phyloP scores from a whole-genome alignment of 2,329 filamentous ascomycete species.

The Epichloe scottii region DNA sequence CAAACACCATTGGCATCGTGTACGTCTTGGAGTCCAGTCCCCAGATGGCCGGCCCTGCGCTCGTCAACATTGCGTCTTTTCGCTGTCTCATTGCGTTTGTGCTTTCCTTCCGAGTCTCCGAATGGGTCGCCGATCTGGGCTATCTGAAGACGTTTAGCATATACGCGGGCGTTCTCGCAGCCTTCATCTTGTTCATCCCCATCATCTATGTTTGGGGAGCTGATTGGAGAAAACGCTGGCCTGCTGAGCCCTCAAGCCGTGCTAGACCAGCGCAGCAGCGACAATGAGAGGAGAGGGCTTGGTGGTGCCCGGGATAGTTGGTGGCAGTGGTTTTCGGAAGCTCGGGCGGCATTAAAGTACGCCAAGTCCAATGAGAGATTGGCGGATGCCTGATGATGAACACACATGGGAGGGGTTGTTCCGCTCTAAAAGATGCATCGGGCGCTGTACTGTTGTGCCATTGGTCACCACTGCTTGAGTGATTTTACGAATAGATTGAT shows the following conservation, averaged over 20 bases:
- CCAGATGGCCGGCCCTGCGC: background rate
- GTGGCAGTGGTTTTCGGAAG: too few relatives aligned
- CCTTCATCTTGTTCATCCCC: background rate
- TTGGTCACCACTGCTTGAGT: too few relatives aligned
- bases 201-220: background rate
- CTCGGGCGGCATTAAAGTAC: too few relatives aligned
- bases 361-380: too few relatives aligned
- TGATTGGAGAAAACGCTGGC: background rate
- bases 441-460: too few relatives aligned
- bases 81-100: slow-evolving; percentile 1
- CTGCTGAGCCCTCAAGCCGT: slow-evolving; percentile 11
- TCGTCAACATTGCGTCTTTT: slow-evolving; percentile 2
- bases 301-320: too few relatives aligned
- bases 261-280: background rate
- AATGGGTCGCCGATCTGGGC: slow-evolving; percentile 2
- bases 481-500: too few relatives aligned
- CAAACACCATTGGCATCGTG: slow-evolving; percentile 4
- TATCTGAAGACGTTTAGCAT: slow-evolving; percentile 2
- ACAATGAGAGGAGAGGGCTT: too few relatives aligned
- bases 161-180: background rate
- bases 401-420: too few relatives aligned
- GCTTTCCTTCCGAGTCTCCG: slow-evolving; percentile 3
- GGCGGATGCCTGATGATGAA: too few relatives aligned
- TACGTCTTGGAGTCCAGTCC: slow-evolving; percentile 1
- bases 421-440: too few relatives aligned